Evolutionary conservation across 139 green algal species (phyloP).

Genomic region (Prasinococcaceae sp.): DNA sequence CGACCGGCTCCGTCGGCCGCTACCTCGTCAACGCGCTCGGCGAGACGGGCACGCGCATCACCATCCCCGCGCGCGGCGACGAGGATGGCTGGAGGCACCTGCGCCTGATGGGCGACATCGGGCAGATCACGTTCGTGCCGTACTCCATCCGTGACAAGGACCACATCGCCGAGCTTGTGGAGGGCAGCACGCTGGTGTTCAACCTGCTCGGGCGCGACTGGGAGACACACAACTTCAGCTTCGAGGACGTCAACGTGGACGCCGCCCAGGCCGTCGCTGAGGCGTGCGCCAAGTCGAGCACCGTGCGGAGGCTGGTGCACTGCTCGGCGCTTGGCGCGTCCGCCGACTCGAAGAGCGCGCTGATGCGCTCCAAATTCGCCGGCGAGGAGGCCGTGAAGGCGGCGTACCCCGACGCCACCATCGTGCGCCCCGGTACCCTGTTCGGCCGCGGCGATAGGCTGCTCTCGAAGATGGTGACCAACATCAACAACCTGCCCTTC

Average conservation of each 20-base stretch:
- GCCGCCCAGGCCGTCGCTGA: constrained; percentile 37
- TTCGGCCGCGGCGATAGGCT: constrained; percentile 82
- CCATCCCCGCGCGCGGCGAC: constrained; percentile 70
- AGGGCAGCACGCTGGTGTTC: constrained; percentile 63
- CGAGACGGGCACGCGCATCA: constrained; percentile 33
- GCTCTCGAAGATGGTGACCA: constrained; percentile 61
- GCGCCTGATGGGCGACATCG: constrained; percentile 89
- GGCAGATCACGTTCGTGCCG: constrained; percentile 39
- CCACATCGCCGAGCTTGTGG: constrained; percentile 40
- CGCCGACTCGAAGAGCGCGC: constrained; percentile 31
- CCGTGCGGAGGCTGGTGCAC: constrained; percentile 21
- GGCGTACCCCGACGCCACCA: constrained; percentile 25
- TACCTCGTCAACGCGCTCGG: constrained; percentile 81
- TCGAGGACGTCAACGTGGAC: constrained; percentile 54
- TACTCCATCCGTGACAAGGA: constrained; percentile 55
- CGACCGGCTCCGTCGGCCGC: constrained; percentile 79
- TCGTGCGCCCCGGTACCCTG: constrained; percentile 56
- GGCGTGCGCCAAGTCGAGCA: constrained; percentile 16
- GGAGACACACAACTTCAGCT: constrained; percentile 85
- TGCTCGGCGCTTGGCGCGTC: constrained; percentile 47
- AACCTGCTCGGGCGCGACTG: constrained; percentile 76
- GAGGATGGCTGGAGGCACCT: constrained; percentile 75
- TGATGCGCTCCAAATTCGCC: constrained; percentile 62
- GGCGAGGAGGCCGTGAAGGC: constrained; percentile 23
- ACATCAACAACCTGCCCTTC: constrained; percentile 36